These are phyloP conservation scores for Forsythia viridissima DNA, from an alignment of 257 asterid genomes.

Conservation along the genomic window DNA sequence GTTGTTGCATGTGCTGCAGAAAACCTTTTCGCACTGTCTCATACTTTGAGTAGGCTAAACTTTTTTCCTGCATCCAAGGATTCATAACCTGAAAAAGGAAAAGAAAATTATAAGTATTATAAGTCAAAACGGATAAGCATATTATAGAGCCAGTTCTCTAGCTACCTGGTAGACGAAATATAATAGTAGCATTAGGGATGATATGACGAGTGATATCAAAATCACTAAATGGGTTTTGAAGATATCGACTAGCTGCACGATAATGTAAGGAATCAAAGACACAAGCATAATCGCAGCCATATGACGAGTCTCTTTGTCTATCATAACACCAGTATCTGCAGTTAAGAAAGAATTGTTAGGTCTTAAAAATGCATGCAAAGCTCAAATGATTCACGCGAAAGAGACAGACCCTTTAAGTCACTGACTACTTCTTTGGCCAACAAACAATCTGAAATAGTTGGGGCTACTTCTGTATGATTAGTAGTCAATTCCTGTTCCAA, in stretches of 20 bases:
- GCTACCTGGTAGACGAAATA: constrained; percentile 50
- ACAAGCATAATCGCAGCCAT: constrained; percentile 52
- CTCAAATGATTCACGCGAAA: not conserved
- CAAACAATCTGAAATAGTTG: constrained; percentile 19
- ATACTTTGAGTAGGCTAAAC: constrained; percentile 52
- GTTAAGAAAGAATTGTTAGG: not conserved
- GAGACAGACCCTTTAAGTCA: constrained; percentile 24
- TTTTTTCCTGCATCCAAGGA: constrained; percentile 65
- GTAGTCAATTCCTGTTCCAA: constrained; percentile 20
- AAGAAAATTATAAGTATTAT: not conserved
- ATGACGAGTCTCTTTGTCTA: constrained; percentile 39
- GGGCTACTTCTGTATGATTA: not conserved
- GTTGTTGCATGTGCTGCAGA: constrained; percentile 35
- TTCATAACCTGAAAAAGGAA: constrained; percentile 39
- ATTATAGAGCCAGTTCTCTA: not conserved
- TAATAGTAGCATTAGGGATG: constrained; percentile 30
- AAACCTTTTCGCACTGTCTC: constrained; percentile 38
- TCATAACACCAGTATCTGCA: constrained; percentile 42
- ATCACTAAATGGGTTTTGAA: constrained; percentile 28
- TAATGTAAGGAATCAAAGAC: constrained; percentile 48
- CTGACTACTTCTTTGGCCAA: constrained; percentile 25
- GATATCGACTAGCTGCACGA: constrained; percentile 42
- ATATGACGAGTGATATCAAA: constrained; percentile 39
- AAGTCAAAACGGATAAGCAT: not conserved
- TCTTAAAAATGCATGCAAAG: not conserved